A percentile compares a stretch with the other conserved stretches of the same genome.
Conservation (phyloP, 306 rosid species). For the Prunus armeniaca region DNA sequence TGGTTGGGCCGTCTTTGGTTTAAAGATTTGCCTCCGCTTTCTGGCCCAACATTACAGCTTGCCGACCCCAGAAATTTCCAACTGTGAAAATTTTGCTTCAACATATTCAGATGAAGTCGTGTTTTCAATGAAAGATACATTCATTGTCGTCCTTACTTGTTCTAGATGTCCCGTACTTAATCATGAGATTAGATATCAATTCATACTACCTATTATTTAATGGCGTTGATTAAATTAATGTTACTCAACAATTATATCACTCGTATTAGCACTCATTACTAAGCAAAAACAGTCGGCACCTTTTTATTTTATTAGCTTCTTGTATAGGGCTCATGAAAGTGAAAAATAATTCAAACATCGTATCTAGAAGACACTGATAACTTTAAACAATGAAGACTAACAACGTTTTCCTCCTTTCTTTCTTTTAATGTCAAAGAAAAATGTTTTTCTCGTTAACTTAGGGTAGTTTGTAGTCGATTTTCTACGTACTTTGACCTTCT, state of each 20-base stretch:
- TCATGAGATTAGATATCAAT: background rate
- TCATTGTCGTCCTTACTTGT: background rate
- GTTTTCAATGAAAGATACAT: background rate
- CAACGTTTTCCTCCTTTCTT: too few species aligned
- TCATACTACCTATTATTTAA: background rate
- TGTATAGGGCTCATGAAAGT: background rate
- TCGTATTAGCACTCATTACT: background rate
- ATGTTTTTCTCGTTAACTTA: too few species aligned
- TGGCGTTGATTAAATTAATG: background rate
- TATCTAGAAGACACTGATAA: background rate
- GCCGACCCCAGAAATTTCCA: background rate
- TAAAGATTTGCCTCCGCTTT: background rate
- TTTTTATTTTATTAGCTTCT: background rate
- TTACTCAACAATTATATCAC: background rate
- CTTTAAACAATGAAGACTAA: background rate
- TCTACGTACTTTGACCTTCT: too few species aligned
- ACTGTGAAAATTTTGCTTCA: background rate
- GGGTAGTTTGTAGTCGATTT: too few species aligned
- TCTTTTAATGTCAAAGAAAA: too few species aligned
- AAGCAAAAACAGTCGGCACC: background rate
- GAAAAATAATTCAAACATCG: background rate
- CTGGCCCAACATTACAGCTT: background rate
- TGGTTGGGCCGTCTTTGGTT: background rate
- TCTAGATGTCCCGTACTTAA: background rate
- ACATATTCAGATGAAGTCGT: background rate